A percentile compares a stretch with the other conserved stretches of the same genome.
Evolutionary conservation across 176 grass and related monocot genomes (phyloP).

Genomic region (Aegilops tauschii): DNA sequence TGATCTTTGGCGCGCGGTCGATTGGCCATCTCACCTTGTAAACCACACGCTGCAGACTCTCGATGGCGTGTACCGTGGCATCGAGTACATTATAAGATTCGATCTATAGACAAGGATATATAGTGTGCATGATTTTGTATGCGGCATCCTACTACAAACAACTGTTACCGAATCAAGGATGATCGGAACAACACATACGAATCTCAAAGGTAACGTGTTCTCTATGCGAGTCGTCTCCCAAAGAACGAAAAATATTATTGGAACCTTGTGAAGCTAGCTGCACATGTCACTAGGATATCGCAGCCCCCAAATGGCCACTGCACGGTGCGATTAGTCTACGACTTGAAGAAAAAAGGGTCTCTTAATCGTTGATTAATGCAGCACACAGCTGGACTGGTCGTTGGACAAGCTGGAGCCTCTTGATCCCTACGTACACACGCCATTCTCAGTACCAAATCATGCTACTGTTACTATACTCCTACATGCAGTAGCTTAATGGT

Average conservation of each 20-base stretch:
- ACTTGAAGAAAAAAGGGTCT: background rate
- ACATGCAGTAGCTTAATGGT: background rate
- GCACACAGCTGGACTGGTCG: conserved; percentile 39
- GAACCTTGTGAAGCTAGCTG: background rate
- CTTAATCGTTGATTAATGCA: conserved; percentile 2
- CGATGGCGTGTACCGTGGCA: background rate
- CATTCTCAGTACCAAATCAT: conserved; percentile 22
- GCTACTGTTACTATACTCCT: background rate
- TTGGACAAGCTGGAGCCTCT: conserved; percentile 45
- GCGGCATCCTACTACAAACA: conserved; percentile 7
- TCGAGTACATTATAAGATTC: too few relatives aligned
- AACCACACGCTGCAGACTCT: background rate
- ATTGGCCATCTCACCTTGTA: background rate
- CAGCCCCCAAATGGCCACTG: background rate
- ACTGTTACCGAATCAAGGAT: conserved; percentile 28
- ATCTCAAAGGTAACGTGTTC: background rate
- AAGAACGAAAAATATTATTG: background rate
- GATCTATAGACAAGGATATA: background rate
- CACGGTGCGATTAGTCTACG: conserved; percentile 23
- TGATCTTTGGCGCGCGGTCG: background rate
- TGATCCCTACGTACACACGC: conserved; percentile 16
- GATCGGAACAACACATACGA: background rate
- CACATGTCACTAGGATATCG: conserved; percentile 43
- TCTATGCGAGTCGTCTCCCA: background rate
- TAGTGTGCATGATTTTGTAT: conserved; percentile 21